Conservation (phyloP, 2,329 filamentous ascomycete species). For the Aspergillus hortae region DNA sequence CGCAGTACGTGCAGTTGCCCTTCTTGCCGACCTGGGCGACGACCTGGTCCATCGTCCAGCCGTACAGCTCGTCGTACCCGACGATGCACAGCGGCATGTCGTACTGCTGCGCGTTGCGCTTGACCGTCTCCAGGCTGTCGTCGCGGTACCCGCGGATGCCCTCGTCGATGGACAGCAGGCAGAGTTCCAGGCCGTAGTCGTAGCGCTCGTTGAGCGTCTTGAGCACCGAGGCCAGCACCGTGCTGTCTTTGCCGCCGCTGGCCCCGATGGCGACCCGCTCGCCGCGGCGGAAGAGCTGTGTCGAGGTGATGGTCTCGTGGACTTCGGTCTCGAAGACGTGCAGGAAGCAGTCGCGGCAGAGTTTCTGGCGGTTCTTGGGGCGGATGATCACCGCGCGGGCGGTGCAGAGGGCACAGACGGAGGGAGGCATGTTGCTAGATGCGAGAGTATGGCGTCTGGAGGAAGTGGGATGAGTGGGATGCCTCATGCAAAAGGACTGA, state of each 20-base stretch:
- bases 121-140: constrained; percentile 93
- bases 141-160: constrained; percentile 97
- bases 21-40: constrained; percentile 96
- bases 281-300: constrained; percentile 74
- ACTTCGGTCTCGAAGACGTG: constrained; percentile 86
- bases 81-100: constrained; percentile 88
- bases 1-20: constrained; percentile 98
- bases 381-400: constrained; percentile 84
- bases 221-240: constrained; percentile 87
- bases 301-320: constrained; percentile 86
- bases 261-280: constrained; percentile 92
- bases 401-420: constrained; percentile 70
- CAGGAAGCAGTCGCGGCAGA: constrained; percentile 89
- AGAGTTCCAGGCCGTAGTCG: constrained; percentile 78
- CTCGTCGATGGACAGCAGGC: constrained; percentile 90
- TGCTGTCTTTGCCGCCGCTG: constrained; percentile 95
- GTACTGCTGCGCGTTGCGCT: constrained; percentile 87
- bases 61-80: constrained; percentile 89
- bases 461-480: no score
- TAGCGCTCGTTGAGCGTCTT: constrained; percentile 92
- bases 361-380: constrained; percentile 89
- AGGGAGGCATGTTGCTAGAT: constrained; percentile 65
- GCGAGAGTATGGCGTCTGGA: background rate
- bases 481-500: no score
- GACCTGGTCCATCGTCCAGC: constrained; percentile 99